Base-by-base conservation (phyloP, 192 early-diverging fungal genomes). In the Entomortierella parvispora region DNA sequence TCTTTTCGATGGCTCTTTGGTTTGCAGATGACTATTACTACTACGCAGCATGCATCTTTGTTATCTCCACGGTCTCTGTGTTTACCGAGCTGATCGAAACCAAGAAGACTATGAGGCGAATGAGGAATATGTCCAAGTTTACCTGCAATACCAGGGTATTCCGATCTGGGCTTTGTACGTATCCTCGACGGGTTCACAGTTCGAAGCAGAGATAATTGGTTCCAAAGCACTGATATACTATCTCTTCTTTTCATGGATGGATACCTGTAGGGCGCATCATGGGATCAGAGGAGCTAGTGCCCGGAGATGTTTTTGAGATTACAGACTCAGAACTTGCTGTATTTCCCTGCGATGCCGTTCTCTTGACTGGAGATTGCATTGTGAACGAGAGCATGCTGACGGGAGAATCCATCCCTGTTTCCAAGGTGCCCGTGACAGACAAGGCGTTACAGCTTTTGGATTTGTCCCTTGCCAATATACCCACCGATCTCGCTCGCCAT, bases 301-400 rank as follows among this genome's bases (percentile, higher is more conserved):
- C 97, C 14, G 98, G 98, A 34, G 98, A 99, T 79, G 83, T 99
- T 22, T 92, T 97, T 68, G 94, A 98, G 79, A 83, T 94, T 6
- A 82, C 84, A n/a, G 82, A 81, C 25, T 51, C 88, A 9, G 67
- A 85, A 47, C 84, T 92, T 58, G 68, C 80, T 23, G 82, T 86
- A 2, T 82, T 97, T 37, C 96, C 98, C 0, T 99, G 96, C 80
- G 98, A 99, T 75, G 94, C 94, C 0, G 82, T 98, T 22, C 84
- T 99, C 17, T 82, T 99, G 26, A 86, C 92, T 34, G 98, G 98
- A 20, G 94, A 95, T 71, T 98, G 96, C 70, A 98, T 99, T 60
- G 90, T 98, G 40, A 99, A 98, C 82, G 98, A 99, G 80, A 93
- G 89, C 75, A 97, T 99, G 96, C 86, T 99, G 12, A 99, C 98